Base-by-base conservation (phyloP, 345 rosid genomes). In the Cochlearia excelsa region DNA sequence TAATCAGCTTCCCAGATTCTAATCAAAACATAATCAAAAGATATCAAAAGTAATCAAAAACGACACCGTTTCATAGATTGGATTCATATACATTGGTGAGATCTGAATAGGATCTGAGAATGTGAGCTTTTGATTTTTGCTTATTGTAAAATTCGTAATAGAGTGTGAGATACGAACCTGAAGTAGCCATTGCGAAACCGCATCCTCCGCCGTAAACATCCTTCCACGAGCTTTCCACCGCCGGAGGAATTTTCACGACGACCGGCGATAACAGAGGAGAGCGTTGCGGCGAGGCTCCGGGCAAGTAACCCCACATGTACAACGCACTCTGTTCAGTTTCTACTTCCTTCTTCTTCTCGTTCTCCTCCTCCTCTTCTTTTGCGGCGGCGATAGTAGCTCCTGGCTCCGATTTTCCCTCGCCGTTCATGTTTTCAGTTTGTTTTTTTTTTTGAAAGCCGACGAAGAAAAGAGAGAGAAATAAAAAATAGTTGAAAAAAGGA, bases 121-220 rank as follows among this genome's bases (percentile, higher is more conserved):
- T 30, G 11, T 37, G 49, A 31, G 26, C 8, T 3, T 39, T 7
- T 39, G 27, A 30, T 57, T 7, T n/a, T 45, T 26, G 26, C 28
- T 38, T n/a, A 38, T 31, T 8, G 26, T n/a, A 10, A 33, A 37
- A 46, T 23, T 57, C 11, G 8, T 0, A 1, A 37, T 5, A 23
- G 37, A 16, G 23, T 16, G 23, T 16, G 23, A 16, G 28, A 6
- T 30, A 54, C 27, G 49, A 63, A 91, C 98, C 97, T 62, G 95
- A 79, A 67, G 84, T 87, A 59, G 95, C 97, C 84, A 90, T 81
- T 67, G 99, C 97, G 69, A 90, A 94, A 30, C 99, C 97, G 46
- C 99, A 94, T 2, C 97, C 97, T 2, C 99, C 96, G 31, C 97
- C 96, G 31, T 82, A 90, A 0, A 90, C 97, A 44, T 90, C 96